A percentile compares a stretch with the other conserved stretches of the same genome.
These are phyloP conservation scores for Acanthamoeba triangularis DNA, from an alignment of 208 protist genomes.

Conservation along the genomic window DNA sequence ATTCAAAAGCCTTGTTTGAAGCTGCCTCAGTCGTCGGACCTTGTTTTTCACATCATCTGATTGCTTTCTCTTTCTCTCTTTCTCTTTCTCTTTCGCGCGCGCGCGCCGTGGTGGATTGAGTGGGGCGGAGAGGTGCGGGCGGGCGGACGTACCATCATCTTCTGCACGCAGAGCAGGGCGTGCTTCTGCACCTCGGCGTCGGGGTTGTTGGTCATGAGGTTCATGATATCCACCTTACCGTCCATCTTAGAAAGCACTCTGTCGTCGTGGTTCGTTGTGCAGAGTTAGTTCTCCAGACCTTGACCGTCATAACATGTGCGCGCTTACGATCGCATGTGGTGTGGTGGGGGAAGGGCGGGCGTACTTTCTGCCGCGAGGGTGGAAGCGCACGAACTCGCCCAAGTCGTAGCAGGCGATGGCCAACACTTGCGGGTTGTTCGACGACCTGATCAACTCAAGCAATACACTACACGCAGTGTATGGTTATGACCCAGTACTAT, in stretches of 20 bases:
- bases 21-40: conserved; percentile 18
- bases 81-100: too few species aligned
- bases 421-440: conserved; percentile 78
- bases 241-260: conserved; percentile 82
- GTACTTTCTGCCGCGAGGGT: conserved; percentile 87
- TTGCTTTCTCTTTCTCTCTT: too few species aligned
- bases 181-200: conserved; percentile 90
- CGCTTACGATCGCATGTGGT: too few species aligned
- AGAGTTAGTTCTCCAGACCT: too few species aligned
- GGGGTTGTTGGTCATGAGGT: conserved; percentile 86
- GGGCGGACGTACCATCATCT: conserved; percentile 90
- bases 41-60: conserved; percentile 13
- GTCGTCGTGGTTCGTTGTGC: too few species aligned
- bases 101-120: not conserved
- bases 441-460: conserved; percentile 73
- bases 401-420: conserved; percentile 90
- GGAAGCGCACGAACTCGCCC: conserved; percentile 89
- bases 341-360: too few species aligned
- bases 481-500: too few species aligned
- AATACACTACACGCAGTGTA: conserved; percentile 4
- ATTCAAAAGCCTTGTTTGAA: conserved; percentile 16
- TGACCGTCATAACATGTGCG: too few species aligned
- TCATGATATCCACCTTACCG: conserved; percentile 89
- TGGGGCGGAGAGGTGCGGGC: not conserved
- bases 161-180: conserved; percentile 91